These are phyloP conservation scores for Trichophyton simii DNA, from an alignment of 2,329 filamentous ascomycete genomes.

Conservation along the genomic window DNA sequence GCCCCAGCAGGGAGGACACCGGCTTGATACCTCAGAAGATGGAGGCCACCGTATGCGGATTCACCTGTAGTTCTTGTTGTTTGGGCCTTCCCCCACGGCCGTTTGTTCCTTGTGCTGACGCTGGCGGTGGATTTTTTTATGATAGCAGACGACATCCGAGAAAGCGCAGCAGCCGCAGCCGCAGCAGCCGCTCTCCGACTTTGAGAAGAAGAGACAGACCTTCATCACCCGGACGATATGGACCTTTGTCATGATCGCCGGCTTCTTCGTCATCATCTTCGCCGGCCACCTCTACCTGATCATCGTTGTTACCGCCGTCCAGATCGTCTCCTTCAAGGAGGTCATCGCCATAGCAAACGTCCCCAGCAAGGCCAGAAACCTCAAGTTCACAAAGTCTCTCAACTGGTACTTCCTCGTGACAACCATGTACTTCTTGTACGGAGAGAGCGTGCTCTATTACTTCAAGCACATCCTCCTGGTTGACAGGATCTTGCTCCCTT, in stretches of 20 bases:
- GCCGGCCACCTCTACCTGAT: slow-evolving; percentile 97
- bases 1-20: slow-evolving; percentile 36
- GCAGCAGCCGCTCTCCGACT: slow-evolving; percentile 46
- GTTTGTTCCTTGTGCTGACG: neutral
- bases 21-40: slow-evolving; percentile 23
- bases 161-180: slow-evolving; percentile 5
- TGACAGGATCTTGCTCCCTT: slow-evolving; percentile 79
- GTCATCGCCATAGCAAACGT: slow-evolving; percentile 97
- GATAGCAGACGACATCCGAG: neutral
- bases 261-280: slow-evolving; percentile 86
- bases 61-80: neutral
- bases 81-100: neutral
- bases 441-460: slow-evolving; percentile 98
- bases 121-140: neutral
- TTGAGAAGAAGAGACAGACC: slow-evolving; percentile 97
- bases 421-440: slow-evolving; percentile 98
- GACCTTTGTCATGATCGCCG: slow-evolving; percentile 93
- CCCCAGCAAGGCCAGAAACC: slow-evolving; percentile 75
- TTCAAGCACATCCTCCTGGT: slow-evolving; percentile 98
- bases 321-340: slow-evolving; percentile 97
- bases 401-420: slow-evolving; percentile 99
- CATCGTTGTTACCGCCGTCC: slow-evolving; percentile 77
- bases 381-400: slow-evolving; percentile 87
- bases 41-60: slow-evolving; percentile 17
- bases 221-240: slow-evolving; percentile 95